A percentile compares a stretch with the other conserved stretches of the same genome.
These are phyloP conservation scores for Schizochytrium sp. DNA, from an alignment of 108 stramenopile species.

Conservation along the genomic window DNA sequence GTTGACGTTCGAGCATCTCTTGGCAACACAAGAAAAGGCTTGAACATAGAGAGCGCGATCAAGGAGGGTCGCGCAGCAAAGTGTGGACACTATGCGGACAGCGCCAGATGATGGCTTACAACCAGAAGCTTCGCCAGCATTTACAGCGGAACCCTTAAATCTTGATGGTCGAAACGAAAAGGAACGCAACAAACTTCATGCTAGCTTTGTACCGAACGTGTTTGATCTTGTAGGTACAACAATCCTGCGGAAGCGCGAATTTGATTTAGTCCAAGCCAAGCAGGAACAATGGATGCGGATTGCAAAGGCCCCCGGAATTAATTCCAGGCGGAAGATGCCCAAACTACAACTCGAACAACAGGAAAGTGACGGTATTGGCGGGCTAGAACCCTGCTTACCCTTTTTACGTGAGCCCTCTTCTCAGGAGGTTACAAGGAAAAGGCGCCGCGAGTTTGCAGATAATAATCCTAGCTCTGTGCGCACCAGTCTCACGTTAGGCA, in stretches of 20 bases:
- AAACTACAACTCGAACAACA: neutral
- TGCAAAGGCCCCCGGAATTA: slow-evolving; percentile 25
- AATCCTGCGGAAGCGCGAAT: slow-evolving; percentile 30
- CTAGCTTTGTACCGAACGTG: neutral
- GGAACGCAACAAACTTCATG: neutral
- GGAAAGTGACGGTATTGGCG: neutral
- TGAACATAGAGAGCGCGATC: neutral
- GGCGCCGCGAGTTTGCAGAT: neutral
- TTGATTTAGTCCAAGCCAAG: neutral
- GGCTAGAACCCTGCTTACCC: neutral
- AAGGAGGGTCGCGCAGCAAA: neutral
- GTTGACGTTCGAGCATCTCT: neutral
- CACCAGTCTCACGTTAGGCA: neutral
- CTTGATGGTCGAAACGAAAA: slow-evolving; percentile 11
- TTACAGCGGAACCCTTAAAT: neutral
- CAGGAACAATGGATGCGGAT: slow-evolving; percentile 52
- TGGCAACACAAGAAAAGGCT: neutral
- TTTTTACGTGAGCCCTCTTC: neutral
- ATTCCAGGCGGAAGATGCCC: neutral
- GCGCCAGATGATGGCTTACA: neutral
- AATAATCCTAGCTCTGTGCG: neutral
- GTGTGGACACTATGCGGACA: neutral
- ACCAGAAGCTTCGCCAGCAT: neutral
- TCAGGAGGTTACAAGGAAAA: neutral
- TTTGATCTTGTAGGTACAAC: slow-evolving; percentile 55